Percentiles rank a stretch among this genome's conserved stretches.
phyloP scores from a whole-genome alignment of 768 basidiomycete genomes.

The Boletus rubroflammeus region DNA sequence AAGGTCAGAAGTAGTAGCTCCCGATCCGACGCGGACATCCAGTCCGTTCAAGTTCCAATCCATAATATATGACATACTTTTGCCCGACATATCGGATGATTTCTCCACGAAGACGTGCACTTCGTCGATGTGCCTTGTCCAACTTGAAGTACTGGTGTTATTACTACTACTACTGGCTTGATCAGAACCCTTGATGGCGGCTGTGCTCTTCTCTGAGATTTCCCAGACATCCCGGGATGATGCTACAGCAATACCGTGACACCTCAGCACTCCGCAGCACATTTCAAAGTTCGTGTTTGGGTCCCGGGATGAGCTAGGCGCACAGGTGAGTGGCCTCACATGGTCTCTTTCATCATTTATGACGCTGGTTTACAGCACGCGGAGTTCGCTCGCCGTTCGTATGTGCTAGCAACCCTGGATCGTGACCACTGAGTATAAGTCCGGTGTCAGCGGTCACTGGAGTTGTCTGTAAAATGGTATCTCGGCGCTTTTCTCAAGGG shows the following conservation, averaged over 20 bases:
- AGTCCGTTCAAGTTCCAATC: neutral
- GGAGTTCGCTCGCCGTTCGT: neutral
- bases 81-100: no score
- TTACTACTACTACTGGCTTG: neutral
- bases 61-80: neutral
- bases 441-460: conserved; percentile 18
- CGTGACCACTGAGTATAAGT: neutral
- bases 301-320: neutral
- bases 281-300: neutral
- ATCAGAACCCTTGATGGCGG: neutral
- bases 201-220: neutral
- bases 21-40: no score
- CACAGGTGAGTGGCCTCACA: conserved; percentile 10
- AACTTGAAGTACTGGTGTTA: neutral
- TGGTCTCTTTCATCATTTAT: neutral
- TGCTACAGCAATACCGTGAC: neutral
- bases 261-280: neutral
- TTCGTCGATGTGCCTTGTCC: neutral
- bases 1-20: neutral
- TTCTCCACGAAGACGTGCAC: neutral
- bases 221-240: neutral
- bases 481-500: conserved; percentile 10
- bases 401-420: neutral
- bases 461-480: neutral
- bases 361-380: conserved; percentile 11